These are phyloP conservation scores for Aspergillus neotritici DNA, from an alignment of 2,329 filamentous ascomycete species.

Conservation along the genomic window DNA sequence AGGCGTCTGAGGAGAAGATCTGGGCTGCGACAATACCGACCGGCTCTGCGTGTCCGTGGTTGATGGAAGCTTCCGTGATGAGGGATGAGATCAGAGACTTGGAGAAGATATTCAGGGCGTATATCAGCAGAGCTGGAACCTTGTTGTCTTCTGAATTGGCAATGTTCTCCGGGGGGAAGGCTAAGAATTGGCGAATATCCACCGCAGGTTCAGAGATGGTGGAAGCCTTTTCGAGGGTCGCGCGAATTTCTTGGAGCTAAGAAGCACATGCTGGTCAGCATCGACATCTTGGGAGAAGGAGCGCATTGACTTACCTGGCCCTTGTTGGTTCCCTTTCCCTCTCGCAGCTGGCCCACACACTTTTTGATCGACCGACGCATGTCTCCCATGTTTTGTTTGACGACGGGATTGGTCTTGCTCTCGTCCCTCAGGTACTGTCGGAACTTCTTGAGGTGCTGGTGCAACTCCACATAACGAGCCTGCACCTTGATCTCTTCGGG, in stretches of 20 bases:
- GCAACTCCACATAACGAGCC: conserved; percentile 51
- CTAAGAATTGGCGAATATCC: conserved; percentile 52
- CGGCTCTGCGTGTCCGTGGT: conserved; percentile 64
- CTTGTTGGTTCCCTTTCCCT: conserved; percentile 58
- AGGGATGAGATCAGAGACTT: conserved; percentile 69
- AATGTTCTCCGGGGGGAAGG: conserved; percentile 36
- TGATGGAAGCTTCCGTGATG: conserved; percentile 59
- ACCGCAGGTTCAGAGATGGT: conserved; percentile 50
- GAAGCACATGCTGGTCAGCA: conserved; percentile 7
- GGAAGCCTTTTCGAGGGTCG: conserved; percentile 51
- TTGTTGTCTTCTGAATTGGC: conserved; percentile 41
- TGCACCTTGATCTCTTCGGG: conserved; percentile 41
- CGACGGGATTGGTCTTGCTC: conserved; percentile 49
- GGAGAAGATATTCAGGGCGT: conserved; percentile 68
- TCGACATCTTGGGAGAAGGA: not conserved
- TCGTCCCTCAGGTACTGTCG: conserved; percentile 51
- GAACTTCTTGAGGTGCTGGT: conserved; percentile 60
- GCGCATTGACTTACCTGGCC: conserved; percentile 43
- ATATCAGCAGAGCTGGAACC: conserved; percentile 63
- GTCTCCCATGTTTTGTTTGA: conserved; percentile 65
- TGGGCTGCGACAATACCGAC: conserved; percentile 71
- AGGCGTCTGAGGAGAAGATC: conserved; percentile 65
- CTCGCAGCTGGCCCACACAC: conserved; percentile 64
- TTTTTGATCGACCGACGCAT: conserved; percentile 67
- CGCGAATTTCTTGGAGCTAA: conserved; percentile 43